Evolutionary conservation across 2,329 filamentous ascomycete species (phyloP).

Genomic region (Xylaria sp.): DNA sequence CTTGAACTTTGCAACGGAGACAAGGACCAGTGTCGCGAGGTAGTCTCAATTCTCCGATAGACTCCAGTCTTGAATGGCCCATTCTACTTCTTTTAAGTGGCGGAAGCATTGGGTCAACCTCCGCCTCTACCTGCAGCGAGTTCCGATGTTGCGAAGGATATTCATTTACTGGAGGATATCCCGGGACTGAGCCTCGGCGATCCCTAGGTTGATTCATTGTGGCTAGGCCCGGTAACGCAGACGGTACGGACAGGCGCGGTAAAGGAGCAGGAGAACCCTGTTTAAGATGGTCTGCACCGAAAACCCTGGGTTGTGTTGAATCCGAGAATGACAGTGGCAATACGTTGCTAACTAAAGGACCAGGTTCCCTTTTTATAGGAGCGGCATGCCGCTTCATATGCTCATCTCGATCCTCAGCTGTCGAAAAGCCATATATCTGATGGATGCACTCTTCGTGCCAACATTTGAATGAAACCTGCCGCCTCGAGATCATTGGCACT

Average conservation of each 20-base stretch:
- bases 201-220: constrained; percentile 52
- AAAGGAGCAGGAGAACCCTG: constrained; percentile 56
- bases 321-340: constrained; percentile 53
- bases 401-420: constrained; percentile 62
- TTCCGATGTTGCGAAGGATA: constrained; percentile 53
- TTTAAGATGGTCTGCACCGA: constrained; percentile 51
- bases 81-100: constrained; percentile 65
- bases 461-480: constrained; percentile 63
- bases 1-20: constrained; percentile 62
- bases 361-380: constrained; percentile 58
- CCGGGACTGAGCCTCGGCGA: constrained; percentile 53
- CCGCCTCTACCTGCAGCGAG: constrained; percentile 58
- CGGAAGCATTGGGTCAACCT: constrained; percentile 64
- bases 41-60: constrained; percentile 66
- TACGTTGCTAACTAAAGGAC: constrained; percentile 55
- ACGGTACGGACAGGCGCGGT: constrained; percentile 52
- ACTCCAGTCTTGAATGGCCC: constrained; percentile 65
- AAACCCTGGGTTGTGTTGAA: constrained; percentile 47
- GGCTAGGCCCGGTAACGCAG: constrained; percentile 52
- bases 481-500: constrained; percentile 52
- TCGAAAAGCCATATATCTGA: constrained; percentile 68
- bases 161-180: constrained; percentile 56
- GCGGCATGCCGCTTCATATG: constrained; percentile 61
- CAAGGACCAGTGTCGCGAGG: constrained; percentile 61
- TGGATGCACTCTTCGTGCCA: constrained; percentile 65